A percentile compares a stretch with the other conserved stretches of the same genome.
These are phyloP conservation scores for Nicotiana knightiana DNA, from an alignment of 257 asterid species.

Conservation along the genomic window DNA sequence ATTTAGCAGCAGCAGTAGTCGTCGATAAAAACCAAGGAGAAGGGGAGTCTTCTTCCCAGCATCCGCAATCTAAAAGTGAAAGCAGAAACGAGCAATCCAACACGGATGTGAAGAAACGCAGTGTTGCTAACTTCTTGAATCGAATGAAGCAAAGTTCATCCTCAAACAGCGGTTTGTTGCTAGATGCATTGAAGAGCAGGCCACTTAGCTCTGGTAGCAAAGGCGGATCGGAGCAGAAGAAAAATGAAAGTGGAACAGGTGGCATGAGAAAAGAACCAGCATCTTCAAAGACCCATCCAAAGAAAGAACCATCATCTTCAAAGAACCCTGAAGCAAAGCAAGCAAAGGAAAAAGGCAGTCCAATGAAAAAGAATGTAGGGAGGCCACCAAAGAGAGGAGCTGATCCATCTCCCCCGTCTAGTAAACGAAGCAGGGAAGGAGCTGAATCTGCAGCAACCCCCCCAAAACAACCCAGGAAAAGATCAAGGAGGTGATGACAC, in stretches of 20 bases:
- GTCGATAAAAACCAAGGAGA: constrained; percentile 28
- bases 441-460: constrained; percentile 32
- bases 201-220: constrained; percentile 32
- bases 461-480: constrained; percentile 55
- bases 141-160: constrained; percentile 55
- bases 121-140: constrained; percentile 56
- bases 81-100: constrained; percentile 35
- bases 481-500: constrained; percentile 48
- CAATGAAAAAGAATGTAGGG: constrained; percentile 46
- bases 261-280: constrained; percentile 31
- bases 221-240: constrained; percentile 40
- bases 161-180: constrained; percentile 43
- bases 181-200: constrained; percentile 52
- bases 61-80: constrained; percentile 31
- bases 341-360: constrained; percentile 36
- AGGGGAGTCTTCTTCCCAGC: constrained; percentile 38
- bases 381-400: constrained; percentile 62
- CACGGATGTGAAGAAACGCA: constrained; percentile 50
- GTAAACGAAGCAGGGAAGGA: constrained; percentile 45
- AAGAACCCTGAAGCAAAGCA: constrained; percentile 29
- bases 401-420: constrained; percentile 20
- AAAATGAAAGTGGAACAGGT: constrained; percentile 26
- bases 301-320: too few species aligned
- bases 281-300: constrained; percentile 12
- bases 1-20: constrained; percentile 22